phyloP scores from a whole-genome alignment of 306 rosid genomes.

The Prunus dulcis region DNA sequence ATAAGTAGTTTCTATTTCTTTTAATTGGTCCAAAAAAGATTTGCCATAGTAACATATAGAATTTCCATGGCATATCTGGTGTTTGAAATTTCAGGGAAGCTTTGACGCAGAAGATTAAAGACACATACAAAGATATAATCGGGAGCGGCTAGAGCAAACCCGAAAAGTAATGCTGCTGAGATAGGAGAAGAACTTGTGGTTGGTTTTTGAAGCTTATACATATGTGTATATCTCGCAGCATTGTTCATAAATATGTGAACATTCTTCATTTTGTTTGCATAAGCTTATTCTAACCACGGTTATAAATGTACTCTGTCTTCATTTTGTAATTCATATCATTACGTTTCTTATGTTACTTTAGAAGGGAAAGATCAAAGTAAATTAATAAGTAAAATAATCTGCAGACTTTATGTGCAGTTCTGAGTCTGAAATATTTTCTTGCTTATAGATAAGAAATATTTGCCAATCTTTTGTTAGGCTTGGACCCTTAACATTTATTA shows the following conservation, averaged over 20 bases:
- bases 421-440: too few relatives aligned
- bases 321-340: slow-evolving; percentile 19
- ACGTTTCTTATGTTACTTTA: not conserved
- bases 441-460: too few relatives aligned
- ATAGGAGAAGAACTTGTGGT: slow-evolving; percentile 23
- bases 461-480: not conserved
- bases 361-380: not conserved
- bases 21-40: not conserved
- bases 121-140: slow-evolving; percentile 48
- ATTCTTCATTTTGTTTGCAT: slow-evolving; percentile 35
- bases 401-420: not conserved
- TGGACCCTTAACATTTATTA: not conserved
- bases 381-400: not conserved
- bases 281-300: slow-evolving; percentile 34
- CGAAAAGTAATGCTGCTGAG: slow-evolving; percentile 30
- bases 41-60: not conserved
- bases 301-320: slow-evolving; percentile 28
- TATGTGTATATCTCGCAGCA: slow-evolving; percentile 26
- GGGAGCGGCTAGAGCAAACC: slow-evolving; percentile 62
- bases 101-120: slow-evolving; percentile 54
- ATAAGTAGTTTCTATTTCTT: not conserved
- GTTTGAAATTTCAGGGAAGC: slow-evolving; percentile 61
- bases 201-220: slow-evolving; percentile 23
- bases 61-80: not conserved
- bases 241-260: slow-evolving; percentile 31